phyloP scores from a whole-genome alignment of 345 rosid species.

The Alliaria petiolata region DNA sequence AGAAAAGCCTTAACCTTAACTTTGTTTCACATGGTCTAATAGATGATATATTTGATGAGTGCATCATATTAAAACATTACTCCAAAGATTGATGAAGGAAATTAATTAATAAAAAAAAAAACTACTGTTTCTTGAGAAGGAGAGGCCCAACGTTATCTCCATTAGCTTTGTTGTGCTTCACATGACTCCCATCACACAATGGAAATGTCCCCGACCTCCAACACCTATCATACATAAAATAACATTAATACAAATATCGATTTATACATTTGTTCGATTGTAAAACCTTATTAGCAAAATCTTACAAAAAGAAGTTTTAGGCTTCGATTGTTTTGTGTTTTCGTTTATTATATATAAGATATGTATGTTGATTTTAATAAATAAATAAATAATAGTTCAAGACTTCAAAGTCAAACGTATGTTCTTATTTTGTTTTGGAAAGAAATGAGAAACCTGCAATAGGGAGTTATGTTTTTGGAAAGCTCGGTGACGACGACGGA shows the following conservation, averaged over 20 bases:
- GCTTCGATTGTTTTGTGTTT: background rate
- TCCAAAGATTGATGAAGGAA: background rate
- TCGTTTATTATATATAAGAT: too few species aligned
- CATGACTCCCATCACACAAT: slow-evolving; percentile 85
- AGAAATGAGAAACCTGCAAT: slow-evolving; percentile 56
- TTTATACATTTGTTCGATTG: background rate
- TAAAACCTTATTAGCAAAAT: background rate
- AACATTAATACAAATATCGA: background rate
- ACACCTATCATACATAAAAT: slow-evolving; percentile 45
- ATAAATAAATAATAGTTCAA: background rate
- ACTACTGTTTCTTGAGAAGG: slow-evolving; percentile 34
- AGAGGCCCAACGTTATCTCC: slow-evolving; percentile 73
- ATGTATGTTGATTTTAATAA: too few species aligned
- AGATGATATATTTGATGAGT: background rate
- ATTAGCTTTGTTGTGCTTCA: slow-evolving; percentile 90
- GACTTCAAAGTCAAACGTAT: background rate
- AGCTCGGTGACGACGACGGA: slow-evolving; percentile 70
- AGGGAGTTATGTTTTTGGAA: slow-evolving; percentile 74
- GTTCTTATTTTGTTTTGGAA: background rate
- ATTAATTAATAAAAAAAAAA: background rate
- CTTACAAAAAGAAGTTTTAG: background rate
- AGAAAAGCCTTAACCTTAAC: background rate
- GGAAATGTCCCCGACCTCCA: slow-evolving; percentile 96
- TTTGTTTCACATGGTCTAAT: background rate
- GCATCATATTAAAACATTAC: background rate